Percentiles rank a stretch among this genome's conserved stretches.
These are phyloP conservation scores for Malassezia restricta DNA, from an alignment of 1,284 basidiomycete species.

Conservation along the genomic window DNA sequence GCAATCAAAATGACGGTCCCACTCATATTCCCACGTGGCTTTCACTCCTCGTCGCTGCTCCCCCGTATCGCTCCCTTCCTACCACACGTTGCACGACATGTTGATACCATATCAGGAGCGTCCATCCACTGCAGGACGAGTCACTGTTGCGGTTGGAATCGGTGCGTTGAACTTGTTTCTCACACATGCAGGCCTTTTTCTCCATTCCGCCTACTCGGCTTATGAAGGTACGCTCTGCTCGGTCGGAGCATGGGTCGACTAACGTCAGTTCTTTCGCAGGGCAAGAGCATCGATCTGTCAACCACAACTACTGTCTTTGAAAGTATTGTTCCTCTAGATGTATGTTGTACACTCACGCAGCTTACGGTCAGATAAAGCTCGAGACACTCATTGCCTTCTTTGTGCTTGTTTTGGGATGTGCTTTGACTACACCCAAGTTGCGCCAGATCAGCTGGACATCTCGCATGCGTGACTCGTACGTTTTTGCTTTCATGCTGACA, in stretches of 20 bases:
- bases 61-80: no score
- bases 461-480: constrained; percentile 14
- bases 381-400: constrained; percentile 13
- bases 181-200: constrained; percentile 12
- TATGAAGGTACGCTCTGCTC: constrained; percentile 12
- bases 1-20: background rate
- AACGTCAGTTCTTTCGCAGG: constrained; percentile 11
- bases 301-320: constrained; percentile 11
- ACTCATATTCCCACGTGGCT: background rate
- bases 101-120: background rate
- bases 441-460: constrained; percentile 13
- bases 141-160: background rate
- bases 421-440: constrained; percentile 7
- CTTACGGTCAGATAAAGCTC: constrained; percentile 5
- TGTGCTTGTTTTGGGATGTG: constrained; percentile 14
- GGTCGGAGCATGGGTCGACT: background rate
- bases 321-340: constrained; percentile 11
- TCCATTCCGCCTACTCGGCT: constrained; percentile 17
- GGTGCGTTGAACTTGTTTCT: background rate
- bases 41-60: background rate
- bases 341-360: background rate
- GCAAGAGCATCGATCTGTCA: constrained; percentile 13
- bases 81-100: background rate
- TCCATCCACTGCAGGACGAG: constrained; percentile 2
- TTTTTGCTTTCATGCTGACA: background rate